Percentiles rank a stretch among this genome's conserved stretches.
Evolutionary conservation across 768 basidiomycete species (phyloP).

Genomic region (Tricholoma sp.): DNA sequence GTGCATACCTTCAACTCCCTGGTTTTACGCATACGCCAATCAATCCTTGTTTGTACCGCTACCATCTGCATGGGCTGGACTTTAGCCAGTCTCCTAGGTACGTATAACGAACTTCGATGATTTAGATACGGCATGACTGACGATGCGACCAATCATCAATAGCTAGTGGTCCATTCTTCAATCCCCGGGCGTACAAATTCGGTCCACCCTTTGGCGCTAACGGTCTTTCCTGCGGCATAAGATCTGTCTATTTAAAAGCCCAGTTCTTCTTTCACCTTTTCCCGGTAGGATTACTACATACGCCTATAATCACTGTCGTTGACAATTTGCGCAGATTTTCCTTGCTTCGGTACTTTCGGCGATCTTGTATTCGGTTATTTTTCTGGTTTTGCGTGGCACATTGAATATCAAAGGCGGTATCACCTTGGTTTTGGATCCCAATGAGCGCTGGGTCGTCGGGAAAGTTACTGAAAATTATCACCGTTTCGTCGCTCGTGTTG

Average conservation of each 20-base stretch:
- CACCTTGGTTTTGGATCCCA: slow-evolving; percentile 43
- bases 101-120: slow-evolving; percentile 11
- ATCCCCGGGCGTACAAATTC: slow-evolving; percentile 10
- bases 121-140: neutral
- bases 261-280: slow-evolving; percentile 54
- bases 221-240: slow-evolving; percentile 49
- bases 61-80: slow-evolving; percentile 52
- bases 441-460: slow-evolving; percentile 36
- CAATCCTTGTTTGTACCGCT: slow-evolving; percentile 38
- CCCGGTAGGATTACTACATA: slow-evolving; percentile 40
- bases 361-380: slow-evolving; percentile 56
- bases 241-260: slow-evolving; percentile 32
- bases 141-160: neutral
- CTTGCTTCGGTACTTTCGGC: slow-evolving; percentile 50
- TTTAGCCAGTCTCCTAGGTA: slow-evolving; percentile 44
- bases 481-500: slow-evolving; percentile 55
- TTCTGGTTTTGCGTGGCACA: slow-evolving; percentile 56
- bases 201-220: slow-evolving; percentile 48
- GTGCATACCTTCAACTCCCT: slow-evolving; percentile 66
- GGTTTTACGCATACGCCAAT: slow-evolving; percentile 50
- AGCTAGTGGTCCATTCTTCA: slow-evolving; percentile 34
- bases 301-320: neutral
- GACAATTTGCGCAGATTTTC: slow-evolving; percentile 41
- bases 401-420: slow-evolving; percentile 46
- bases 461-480: slow-evolving; percentile 44